Evolutionary conservation across 2,329 filamentous ascomycete species (phyloP), one percentile per base, ranked within the genome.

Genomic region (Nemania abortiva): DNA sequence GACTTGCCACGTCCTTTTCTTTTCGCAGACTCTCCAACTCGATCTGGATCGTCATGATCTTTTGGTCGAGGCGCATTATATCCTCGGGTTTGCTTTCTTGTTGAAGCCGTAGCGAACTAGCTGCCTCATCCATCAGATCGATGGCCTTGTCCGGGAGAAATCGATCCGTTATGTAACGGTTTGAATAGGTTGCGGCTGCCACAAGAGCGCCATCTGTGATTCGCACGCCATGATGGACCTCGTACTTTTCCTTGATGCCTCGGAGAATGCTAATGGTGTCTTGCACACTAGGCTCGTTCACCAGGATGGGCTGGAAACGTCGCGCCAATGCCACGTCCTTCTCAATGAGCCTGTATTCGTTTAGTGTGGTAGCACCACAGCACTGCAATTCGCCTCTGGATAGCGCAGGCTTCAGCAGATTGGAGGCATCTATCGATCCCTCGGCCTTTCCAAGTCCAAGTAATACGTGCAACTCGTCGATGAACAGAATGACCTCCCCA

Each of bases 121-220:
- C 95, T 10, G 96, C 96, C 82, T 98, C 96, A 73, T 98, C 96
- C 80, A 99, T 96, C 18, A 98, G 82, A 79, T 98, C 96, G 71
- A 99, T 98, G 2, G 96, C 96, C 80, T 98, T 98, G 81, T 99
- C 96, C 0, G 96, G 96, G 0, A 98, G 84, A 81, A 97, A 98
- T 1, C 96, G 91, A 77, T 98, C 95, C 15, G 95, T 98, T 74
- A 99, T 96, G 80, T 98, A 99, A 60, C 96, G 92, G 77, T 98
- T 98, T 71, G 93, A 96, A 78, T 97, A 92, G 0, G 93, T 92
- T 1, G 95, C 95, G 2, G 96, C 95, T 1, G 96, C 94, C 15
- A 99, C 95, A 11, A 98, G 84, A 6, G 96, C 94, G 1, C 92
- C 91, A 76, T 98, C 96, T 0, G 94, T 97, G 73, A 99, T 98